Evolutionary conservation across 2,329 filamentous ascomycete genomes (phyloP).

Genomic region (Pseudogymnoascus sp.): DNA sequence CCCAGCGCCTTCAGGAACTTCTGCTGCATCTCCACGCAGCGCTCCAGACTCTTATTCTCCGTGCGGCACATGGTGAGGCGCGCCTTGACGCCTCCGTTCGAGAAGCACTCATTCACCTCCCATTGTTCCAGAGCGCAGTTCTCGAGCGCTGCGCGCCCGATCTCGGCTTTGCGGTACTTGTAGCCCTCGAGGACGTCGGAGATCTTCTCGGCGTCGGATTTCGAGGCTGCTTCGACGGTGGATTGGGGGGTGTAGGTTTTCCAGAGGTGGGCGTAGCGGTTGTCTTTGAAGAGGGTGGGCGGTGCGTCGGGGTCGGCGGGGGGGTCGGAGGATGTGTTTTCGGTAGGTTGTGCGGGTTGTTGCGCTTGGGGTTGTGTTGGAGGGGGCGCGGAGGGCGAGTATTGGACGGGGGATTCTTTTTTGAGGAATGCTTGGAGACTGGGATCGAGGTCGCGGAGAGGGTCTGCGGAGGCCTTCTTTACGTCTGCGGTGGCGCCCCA

Average conservation of each 20-base stretch:
- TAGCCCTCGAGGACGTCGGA: slow-evolving; percentile 72
- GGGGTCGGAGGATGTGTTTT: slow-evolving; percentile 12
- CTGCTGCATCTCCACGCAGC: slow-evolving; percentile 83
- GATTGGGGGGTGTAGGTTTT: slow-evolving; percentile 73
- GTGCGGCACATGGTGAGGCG: slow-evolving; percentile 71
- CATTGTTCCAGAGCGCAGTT: slow-evolving; percentile 87
- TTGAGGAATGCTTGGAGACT: slow-evolving; percentile 57
- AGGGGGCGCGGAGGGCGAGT: slow-evolving; percentile 20
- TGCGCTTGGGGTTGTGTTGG: slow-evolving; percentile 10
- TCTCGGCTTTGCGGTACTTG: slow-evolving; percentile 70
- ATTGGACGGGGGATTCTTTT: slow-evolving; percentile 53
- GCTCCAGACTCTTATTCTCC: slow-evolving; percentile 69
- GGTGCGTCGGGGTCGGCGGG: slow-evolving; percentile 15
- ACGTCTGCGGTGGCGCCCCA: slow-evolving; percentile 23
- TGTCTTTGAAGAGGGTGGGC: slow-evolving; percentile 57
- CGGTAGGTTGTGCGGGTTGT: slow-evolving; percentile 10
- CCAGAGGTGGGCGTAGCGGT: slow-evolving; percentile 81
- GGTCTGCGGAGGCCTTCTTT: slow-evolving; percentile 34
- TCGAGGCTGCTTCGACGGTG: slow-evolving; percentile 59
- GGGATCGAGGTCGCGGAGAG: slow-evolving; percentile 54
- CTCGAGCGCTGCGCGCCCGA: slow-evolving; percentile 77
- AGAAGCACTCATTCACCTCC: slow-evolving; percentile 75
- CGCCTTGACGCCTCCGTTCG: slow-evolving; percentile 57
- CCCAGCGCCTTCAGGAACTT: slow-evolving; percentile 86
- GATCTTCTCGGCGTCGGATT: slow-evolving; percentile 72